A percentile compares a stretch with the other conserved stretches of the same genome.
These are phyloP conservation scores for Singerocomus rubriflavus DNA, from an alignment of 1,284 basidiomycete genomes.

Conservation along the genomic window DNA sequence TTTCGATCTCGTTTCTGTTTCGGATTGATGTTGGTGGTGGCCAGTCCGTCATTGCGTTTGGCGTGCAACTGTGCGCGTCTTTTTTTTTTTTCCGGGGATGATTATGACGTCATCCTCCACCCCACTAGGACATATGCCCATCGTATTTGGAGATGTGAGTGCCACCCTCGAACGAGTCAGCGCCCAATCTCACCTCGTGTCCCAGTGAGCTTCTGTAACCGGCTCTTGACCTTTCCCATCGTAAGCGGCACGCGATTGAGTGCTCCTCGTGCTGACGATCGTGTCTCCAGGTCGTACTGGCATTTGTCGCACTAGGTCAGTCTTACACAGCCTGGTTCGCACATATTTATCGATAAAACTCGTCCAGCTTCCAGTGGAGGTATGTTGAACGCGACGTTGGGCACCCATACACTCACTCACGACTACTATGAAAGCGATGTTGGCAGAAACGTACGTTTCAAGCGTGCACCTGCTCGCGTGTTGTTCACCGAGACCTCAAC, in stretches of 20 bases:
- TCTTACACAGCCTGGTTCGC: neutral
- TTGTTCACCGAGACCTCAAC: neutral
- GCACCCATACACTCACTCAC: conserved; percentile 3
- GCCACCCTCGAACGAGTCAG: neutral
- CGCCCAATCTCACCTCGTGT: neutral
- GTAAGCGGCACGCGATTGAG: conserved; percentile 19
- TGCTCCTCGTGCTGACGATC: neutral
- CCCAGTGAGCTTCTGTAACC: conserved; percentile 30
- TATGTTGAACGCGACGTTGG: conserved; percentile 9
- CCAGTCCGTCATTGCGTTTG: conserved; percentile 32
- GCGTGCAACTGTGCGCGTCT: conserved; percentile 29
- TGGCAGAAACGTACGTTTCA: conserved; percentile 27
- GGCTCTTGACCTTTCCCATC: conserved; percentile 26
- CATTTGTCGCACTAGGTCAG: conserved; percentile 31
- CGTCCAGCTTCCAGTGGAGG: conserved; percentile 27
- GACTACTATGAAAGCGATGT: conserved; percentile 15
- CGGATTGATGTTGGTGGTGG: neutral
- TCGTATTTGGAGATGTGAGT: conserved; percentile 34
- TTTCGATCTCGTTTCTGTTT: neutral
- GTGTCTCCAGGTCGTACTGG: conserved; percentile 23
- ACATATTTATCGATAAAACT: neutral
- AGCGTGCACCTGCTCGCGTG: neutral
- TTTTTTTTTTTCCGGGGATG: neutral
- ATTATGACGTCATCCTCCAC: conserved; percentile 5
- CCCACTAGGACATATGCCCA: conserved; percentile 30